Percentiles rank a stretch among this genome's conserved stretches.
These are phyloP conservation scores for Cladochytrium replicatum DNA, from an alignment of 192 early-diverging fungal genomes.

Conservation along the genomic window DNA sequence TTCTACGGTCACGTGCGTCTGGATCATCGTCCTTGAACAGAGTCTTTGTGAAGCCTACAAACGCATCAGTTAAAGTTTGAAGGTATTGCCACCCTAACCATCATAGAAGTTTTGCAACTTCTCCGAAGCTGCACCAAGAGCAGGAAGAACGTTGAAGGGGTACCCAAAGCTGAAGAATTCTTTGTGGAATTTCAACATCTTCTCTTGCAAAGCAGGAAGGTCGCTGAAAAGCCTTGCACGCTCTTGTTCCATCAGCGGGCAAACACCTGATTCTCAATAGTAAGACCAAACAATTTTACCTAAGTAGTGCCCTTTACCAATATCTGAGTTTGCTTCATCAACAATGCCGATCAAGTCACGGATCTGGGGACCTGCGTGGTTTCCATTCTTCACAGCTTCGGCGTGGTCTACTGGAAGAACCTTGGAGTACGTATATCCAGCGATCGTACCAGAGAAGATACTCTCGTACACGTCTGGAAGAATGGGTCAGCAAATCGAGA, in stretches of 20 bases:
- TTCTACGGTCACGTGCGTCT: not conserved
- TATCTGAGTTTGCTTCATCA: not conserved
- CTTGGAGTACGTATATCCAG: conserved; percentile 2
- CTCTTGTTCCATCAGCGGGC: not conserved
- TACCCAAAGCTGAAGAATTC: not conserved
- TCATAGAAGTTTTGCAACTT: too few species aligned
- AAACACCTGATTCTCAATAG: too few species aligned
- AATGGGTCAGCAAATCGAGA: not conserved
- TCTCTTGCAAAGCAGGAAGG: not conserved
- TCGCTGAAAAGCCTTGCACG: not conserved
- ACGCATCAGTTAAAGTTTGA: not conserved
- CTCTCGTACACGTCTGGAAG: not conserved
- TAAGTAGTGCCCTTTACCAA: too few species aligned
- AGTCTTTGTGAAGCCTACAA: not conserved
- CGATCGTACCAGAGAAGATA: conserved; percentile 1
- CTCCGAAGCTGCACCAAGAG: not conserved
- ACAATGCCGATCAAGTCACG: not conserved
- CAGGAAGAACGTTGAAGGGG: not conserved
- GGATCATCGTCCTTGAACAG: not conserved
- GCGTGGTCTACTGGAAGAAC: conserved; percentile 1
- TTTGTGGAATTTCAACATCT: not conserved
- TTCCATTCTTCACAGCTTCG: conserved; percentile 3
- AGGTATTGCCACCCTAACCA: too few species aligned
- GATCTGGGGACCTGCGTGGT: conserved; percentile 3
- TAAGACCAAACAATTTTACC: too few species aligned